phyloP scores from a whole-genome alignment of 2,329 filamentous ascomycete genomes.

The Scytalidium sp. region DNA sequence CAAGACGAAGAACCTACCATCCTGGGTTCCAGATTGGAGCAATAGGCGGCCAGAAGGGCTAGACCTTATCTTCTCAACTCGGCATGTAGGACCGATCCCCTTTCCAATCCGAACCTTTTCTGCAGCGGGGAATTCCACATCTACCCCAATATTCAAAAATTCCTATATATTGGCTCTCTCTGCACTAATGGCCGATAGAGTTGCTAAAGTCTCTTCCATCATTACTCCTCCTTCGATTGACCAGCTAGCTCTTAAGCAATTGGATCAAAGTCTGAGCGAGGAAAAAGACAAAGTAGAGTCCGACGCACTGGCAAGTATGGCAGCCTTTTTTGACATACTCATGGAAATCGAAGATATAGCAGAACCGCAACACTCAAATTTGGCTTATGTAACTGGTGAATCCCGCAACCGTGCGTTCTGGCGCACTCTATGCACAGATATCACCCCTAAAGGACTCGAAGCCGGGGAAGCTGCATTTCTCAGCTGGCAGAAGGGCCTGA shows the following conservation, averaged over 20 bases:
- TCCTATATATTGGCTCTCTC: conserved; percentile 1
- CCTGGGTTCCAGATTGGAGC: conserved; percentile 5
- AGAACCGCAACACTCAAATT: background rate
- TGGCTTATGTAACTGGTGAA: background rate
- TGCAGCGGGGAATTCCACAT: conserved; percentile 1
- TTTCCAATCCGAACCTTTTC: background rate
- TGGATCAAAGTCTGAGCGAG: conserved; percentile 1
- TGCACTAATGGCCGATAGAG: background rate
- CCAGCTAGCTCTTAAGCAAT: background rate
- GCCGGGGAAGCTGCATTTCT: conserved; percentile 1
- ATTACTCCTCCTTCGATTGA: conserved; percentile 1
- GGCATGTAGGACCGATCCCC: background rate
- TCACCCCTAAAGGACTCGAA: background rate
- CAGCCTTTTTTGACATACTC: conserved; percentile 1
- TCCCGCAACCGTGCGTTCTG: conserved; percentile 3
- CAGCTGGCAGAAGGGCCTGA: conserved; percentile 1
- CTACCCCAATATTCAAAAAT: background rate
- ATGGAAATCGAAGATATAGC: conserved; percentile 4
- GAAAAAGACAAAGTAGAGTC: background rate
- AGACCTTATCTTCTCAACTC: background rate
- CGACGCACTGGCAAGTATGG: conserved; percentile 1
- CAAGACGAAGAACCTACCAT: background rate
- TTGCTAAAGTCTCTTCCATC: conserved; percentile 1
- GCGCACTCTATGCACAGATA: conserved; percentile 4
- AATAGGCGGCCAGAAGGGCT: background rate